Evolutionary conservation across 176 grass and related monocot species (phyloP).

Genomic region (Pontederia crassipes): DNA sequence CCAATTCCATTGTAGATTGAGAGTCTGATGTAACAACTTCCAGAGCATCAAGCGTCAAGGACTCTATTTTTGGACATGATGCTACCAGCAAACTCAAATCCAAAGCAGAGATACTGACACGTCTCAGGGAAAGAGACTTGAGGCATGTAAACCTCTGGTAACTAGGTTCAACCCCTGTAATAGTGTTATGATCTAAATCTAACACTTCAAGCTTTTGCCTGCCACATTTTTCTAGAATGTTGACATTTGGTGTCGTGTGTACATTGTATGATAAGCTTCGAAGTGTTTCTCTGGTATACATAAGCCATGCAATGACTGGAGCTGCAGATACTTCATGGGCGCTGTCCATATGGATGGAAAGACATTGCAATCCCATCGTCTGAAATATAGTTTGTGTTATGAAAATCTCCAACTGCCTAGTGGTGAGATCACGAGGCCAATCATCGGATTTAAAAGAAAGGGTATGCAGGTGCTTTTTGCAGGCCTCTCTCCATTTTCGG

Average conservation of each 20-base stretch:
- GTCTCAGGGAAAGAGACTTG: slow-evolving; percentile 77
- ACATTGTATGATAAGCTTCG: slow-evolving; percentile 79
- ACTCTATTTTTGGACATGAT: slow-evolving; percentile 76
- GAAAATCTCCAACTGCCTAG: slow-evolving; percentile 73
- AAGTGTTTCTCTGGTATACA: slow-evolving; percentile 83
- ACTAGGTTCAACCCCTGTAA: slow-evolving; percentile 83
- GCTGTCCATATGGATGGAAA: slow-evolving; percentile 74
- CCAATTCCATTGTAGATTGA: slow-evolving; percentile 72
- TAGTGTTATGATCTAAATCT: slow-evolving; percentile 84
- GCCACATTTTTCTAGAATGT: slow-evolving; percentile 77
- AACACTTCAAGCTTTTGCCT: slow-evolving; percentile 71
- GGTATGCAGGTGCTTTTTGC: slow-evolving; percentile 61
- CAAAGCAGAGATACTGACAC: slow-evolving; percentile 80
- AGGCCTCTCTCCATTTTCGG: slow-evolving; percentile 74
- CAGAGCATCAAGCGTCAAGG: slow-evolving; percentile 76
- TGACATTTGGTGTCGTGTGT: slow-evolving; percentile 64
- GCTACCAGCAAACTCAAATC: slow-evolving; percentile 70
- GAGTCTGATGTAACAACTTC: slow-evolving; percentile 84
- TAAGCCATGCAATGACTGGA: slow-evolving; percentile 89
- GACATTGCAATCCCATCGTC: slow-evolving; percentile 62
- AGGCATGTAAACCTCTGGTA: slow-evolving; percentile 94
- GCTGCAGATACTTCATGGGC: slow-evolving; percentile 83
- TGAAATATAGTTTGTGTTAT: slow-evolving; percentile 96
- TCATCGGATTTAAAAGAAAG: slow-evolving; percentile 70
- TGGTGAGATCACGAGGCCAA: slow-evolving; percentile 63